phyloP scores from a whole-genome alignment of 805 yeast species.

The Candida dendrica region DNA sequence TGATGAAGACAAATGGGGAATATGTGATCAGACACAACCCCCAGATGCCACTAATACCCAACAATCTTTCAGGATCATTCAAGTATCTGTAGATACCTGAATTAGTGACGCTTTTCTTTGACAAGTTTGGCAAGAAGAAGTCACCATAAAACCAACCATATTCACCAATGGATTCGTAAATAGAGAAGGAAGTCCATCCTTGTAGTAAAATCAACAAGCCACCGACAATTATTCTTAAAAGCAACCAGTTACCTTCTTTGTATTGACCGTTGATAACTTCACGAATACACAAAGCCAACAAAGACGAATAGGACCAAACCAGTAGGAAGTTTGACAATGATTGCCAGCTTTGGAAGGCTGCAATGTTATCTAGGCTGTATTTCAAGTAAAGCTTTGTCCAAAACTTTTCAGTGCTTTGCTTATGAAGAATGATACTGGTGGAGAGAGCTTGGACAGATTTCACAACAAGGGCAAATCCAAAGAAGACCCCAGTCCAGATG shows the following conservation, averaged over 20 bases:
- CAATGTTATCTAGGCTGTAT: conserved; percentile 54
- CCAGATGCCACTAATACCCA: conserved; percentile 77
- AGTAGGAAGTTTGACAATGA: conserved; percentile 46
- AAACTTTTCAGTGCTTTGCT: conserved; percentile 53
- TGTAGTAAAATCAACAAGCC: conserved; percentile 49
- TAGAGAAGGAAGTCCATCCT: conserved; percentile 61
- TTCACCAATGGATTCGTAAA: conserved; percentile 65
- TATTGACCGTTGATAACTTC: conserved; percentile 23
- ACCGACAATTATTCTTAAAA: conserved; percentile 54
- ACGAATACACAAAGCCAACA: conserved; percentile 30
- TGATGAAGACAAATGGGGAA: conserved; percentile 36
- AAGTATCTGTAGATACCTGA: conserved; percentile 78
- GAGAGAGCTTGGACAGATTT: conserved; percentile 45
- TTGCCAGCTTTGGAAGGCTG: conserved; percentile 71
- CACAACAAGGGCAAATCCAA: conserved; percentile 30
- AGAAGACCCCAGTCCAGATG: conserved; percentile 18
- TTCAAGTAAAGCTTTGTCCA: conserved; percentile 61
- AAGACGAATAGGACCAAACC: conserved; percentile 50
- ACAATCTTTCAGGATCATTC: conserved; percentile 74
- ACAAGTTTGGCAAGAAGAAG: conserved; percentile 57
- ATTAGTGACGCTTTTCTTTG: conserved; percentile 48
- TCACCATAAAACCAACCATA: conserved; percentile 92
- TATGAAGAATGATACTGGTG: conserved; percentile 42
- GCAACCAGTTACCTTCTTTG: conserved; percentile 33
- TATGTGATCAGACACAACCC: conserved; percentile 60